These are phyloP conservation scores for Pythium coloratum DNA, from an alignment of 352 stramenopile species.

Conservation along the genomic window DNA sequence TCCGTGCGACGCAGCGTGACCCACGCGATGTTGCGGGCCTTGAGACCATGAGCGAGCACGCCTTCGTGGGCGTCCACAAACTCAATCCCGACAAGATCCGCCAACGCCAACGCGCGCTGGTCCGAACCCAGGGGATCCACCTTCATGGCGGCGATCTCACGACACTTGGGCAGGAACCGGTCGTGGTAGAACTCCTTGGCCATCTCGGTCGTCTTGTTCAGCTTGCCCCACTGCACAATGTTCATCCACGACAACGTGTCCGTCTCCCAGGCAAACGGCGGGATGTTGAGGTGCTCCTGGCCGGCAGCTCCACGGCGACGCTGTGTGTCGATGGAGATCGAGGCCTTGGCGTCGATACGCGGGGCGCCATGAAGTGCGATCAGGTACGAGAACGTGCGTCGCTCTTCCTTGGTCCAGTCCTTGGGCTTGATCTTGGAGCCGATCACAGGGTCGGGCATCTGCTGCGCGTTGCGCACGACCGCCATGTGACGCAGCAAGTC, in stretches of 20 bases:
- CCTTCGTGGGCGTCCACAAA: slow-evolving; percentile 87
- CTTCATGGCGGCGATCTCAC: slow-evolving; percentile 77
- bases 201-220: slow-evolving; percentile 78
- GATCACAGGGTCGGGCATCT: slow-evolving; percentile 56
- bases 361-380: slow-evolving; percentile 73
- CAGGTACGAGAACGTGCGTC: slow-evolving; percentile 77
- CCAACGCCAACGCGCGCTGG: slow-evolving; percentile 68
- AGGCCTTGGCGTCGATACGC: slow-evolving; percentile 66
- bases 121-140: slow-evolving; percentile 75
- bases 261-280: slow-evolving; percentile 69
- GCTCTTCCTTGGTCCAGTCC: slow-evolving; percentile 88
- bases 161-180: slow-evolving; percentile 74
- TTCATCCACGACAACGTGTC: slow-evolving; percentile 85
- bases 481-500: slow-evolving; percentile 76
- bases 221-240: slow-evolving; percentile 75
- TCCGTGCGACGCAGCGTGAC: slow-evolving; percentile 76
- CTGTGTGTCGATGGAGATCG: slow-evolving; percentile 17
- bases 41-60: slow-evolving; percentile 78
- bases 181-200: slow-evolving; percentile 67
- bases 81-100: slow-evolving; percentile 81
- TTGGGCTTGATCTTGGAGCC: slow-evolving; percentile 70
- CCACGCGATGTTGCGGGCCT: slow-evolving; percentile 84
- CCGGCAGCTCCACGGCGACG: background rate
- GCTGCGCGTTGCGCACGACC: slow-evolving; percentile 61
- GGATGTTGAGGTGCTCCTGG: slow-evolving; percentile 27